These are phyloP conservation scores for Eucalyptus marginata DNA, from an alignment of 345 rosid species.

Conservation along the genomic window DNA sequence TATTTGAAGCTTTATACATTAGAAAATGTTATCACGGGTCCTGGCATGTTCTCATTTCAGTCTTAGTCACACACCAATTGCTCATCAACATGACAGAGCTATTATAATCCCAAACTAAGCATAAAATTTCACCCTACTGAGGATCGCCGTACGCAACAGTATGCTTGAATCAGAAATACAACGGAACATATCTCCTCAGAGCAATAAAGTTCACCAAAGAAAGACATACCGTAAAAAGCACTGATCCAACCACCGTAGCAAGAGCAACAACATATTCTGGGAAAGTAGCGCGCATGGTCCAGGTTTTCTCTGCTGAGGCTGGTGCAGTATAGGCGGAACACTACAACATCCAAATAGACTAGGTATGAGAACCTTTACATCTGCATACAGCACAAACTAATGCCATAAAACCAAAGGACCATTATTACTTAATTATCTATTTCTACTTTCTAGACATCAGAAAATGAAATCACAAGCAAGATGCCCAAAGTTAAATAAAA, in stretches of 20 bases:
- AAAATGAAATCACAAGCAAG: neutral
- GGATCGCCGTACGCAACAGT: neutral
- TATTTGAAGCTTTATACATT: neutral
- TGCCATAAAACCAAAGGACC: neutral
- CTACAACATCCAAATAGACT: constrained; percentile 24
- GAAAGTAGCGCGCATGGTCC: constrained; percentile 91
- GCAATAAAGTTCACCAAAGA: neutral
- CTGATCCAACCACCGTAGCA: constrained; percentile 92
- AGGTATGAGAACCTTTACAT: neutral
- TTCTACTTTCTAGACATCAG: neutral
- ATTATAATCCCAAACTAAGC: neutral
- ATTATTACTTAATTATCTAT: neutral
- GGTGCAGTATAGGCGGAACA: constrained; percentile 69
- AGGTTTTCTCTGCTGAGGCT: constrained; percentile 79
- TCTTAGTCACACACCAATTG: neutral
- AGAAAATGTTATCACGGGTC: neutral
- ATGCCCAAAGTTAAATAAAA: constrained; percentile 3
- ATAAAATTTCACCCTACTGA: neutral
- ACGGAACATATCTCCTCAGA: neutral
- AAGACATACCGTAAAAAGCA: constrained; percentile 71
- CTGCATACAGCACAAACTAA: neutral
- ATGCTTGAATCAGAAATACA: neutral
- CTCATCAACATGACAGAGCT: neutral
- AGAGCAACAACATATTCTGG: constrained; percentile 99
- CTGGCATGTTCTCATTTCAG: neutral